These are phyloP conservation scores for Monilinia polystroma DNA, from an alignment of 2,329 filamentous ascomycete genomes.

Conservation along the genomic window DNA sequence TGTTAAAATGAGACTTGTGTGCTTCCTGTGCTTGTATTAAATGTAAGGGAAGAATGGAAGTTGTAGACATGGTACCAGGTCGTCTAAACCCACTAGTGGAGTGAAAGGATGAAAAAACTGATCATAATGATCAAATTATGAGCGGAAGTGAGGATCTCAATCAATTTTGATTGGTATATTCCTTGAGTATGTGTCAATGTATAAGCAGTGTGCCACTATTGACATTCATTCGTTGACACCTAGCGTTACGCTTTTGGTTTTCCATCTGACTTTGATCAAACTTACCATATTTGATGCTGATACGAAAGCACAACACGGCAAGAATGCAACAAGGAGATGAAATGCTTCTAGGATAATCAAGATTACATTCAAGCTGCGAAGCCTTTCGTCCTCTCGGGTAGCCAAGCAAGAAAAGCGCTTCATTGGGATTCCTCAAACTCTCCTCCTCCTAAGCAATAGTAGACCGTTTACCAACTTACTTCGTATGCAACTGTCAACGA, in stretches of 20 bases:
- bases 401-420: neutral
- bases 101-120: neutral
- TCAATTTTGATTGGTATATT: neutral
- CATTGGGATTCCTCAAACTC: neutral
- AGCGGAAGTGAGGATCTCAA: conserved; percentile 4
- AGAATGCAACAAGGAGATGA: conserved; percentile 16
- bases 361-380: conserved; percentile 6
- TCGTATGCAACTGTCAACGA: conserved; percentile 10
- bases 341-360: conserved; percentile 7
- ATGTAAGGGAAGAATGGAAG: neutral
- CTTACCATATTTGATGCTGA: conserved; percentile 1
- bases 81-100: conserved; percentile 10
- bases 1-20: conserved; percentile 20
- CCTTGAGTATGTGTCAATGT: neutral
- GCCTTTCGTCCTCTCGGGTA: neutral
- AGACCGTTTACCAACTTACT: neutral
- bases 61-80: conserved; percentile 10
- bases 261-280: conserved; percentile 15
- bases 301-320: conserved; percentile 17
- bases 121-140: conserved; percentile 9
- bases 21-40: conserved; percentile 6
- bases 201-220: conserved; percentile 13
- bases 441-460: neutral
- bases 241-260: conserved; percentile 7
- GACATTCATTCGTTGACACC: conserved; percentile 6